phyloP scores from a whole-genome alignment of 306 rosid genomes.

The Luffa acutangula region DNA sequence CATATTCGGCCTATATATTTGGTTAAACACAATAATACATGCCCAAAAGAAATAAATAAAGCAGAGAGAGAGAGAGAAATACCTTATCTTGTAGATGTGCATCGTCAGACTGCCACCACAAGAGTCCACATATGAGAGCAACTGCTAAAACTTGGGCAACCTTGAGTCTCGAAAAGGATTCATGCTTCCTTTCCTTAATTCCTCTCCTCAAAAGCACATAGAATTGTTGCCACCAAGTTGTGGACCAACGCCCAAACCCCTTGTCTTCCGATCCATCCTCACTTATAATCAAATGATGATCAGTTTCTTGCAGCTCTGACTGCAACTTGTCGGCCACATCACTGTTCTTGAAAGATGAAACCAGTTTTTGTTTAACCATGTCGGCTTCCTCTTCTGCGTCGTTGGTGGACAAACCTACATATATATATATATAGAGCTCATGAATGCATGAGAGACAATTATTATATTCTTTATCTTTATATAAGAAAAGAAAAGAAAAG shows the following conservation, averaged over 20 bases:
- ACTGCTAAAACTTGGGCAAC: constrained; percentile 33
- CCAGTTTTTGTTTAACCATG: constrained; percentile 25
- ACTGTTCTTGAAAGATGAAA: constrained; percentile 20
- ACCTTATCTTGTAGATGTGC: constrained; percentile 60
- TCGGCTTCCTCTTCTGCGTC: constrained; percentile 21
- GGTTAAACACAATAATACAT: neutral
- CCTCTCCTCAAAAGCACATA: constrained; percentile 48
- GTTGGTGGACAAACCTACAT: constrained; percentile 33
- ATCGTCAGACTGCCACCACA: constrained; percentile 48
- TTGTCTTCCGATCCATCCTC: constrained; percentile 18
- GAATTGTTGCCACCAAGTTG: constrained; percentile 65
- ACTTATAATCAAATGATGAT: neutral
- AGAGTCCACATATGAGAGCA: constrained; percentile 40
- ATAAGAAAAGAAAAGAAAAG: no score
- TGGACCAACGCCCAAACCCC: constrained; percentile 40
- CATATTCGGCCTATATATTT: no score
- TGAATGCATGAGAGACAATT: no score
- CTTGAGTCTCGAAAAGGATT: constrained; percentile 38
- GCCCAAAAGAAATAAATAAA: neutral
- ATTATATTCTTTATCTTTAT: no score
- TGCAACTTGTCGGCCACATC: constrained; percentile 18
- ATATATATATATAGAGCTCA: neutral
- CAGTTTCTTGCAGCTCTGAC: constrained; percentile 15
- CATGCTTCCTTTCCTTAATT: constrained; percentile 41
- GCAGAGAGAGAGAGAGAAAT: neutral